Evolutionary conservation across 2,329 filamentous ascomycete genomes (phyloP).

Genomic region (Diaporthe sp.): DNA sequence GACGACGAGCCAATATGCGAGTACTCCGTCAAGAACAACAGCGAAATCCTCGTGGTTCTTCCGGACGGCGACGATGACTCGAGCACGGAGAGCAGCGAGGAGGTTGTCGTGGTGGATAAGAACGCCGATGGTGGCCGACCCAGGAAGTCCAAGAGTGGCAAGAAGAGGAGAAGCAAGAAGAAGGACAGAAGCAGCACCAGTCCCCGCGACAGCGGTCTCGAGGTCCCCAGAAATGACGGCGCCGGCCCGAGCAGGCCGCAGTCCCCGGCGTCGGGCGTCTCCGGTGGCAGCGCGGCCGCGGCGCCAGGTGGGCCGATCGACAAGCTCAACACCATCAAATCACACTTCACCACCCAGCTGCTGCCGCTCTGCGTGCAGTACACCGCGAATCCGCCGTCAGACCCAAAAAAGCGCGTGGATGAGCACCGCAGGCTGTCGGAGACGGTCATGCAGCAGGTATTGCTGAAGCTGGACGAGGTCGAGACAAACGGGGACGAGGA

Average conservation of each 20-base stretch:
- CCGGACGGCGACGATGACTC: slow-evolving; percentile 60
- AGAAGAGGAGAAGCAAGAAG: slow-evolving; percentile 52
- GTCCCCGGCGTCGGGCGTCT: slow-evolving; percentile 47
- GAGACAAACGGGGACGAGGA: slow-evolving; percentile 77
- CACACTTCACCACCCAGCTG: slow-evolving; percentile 72
- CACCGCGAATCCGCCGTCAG: slow-evolving; percentile 69
- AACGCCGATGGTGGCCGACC: slow-evolving; percentile 56
- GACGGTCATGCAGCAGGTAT: slow-evolving; percentile 78
- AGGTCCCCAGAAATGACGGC: slow-evolving; percentile 46
- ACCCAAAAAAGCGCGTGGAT: slow-evolving; percentile 75
- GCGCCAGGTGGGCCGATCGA: slow-evolving; percentile 59
- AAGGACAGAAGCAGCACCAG: slow-evolving; percentile 55
- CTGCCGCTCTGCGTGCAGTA: slow-evolving; percentile 74
- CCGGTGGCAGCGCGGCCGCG: slow-evolving; percentile 41
- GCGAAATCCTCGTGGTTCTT: slow-evolving; percentile 69
- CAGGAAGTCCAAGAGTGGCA: slow-evolving; percentile 50
- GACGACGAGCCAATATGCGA: slow-evolving; percentile 65
- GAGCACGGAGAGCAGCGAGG: slow-evolving; percentile 51
- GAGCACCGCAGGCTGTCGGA: slow-evolving; percentile 82
- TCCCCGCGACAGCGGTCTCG: slow-evolving; percentile 56
- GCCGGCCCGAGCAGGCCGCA: slow-evolving; percentile 49
- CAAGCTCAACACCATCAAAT: slow-evolving; percentile 74
- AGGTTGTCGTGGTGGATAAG: slow-evolving; percentile 54
- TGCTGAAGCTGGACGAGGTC: slow-evolving; percentile 81
- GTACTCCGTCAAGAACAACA: slow-evolving; percentile 71